Evolutionary conservation across 2,329 filamentous ascomycete species (phyloP), one percentile per base, ranked within the genome.

Genomic region (Cyclaneusma minus): DNA sequence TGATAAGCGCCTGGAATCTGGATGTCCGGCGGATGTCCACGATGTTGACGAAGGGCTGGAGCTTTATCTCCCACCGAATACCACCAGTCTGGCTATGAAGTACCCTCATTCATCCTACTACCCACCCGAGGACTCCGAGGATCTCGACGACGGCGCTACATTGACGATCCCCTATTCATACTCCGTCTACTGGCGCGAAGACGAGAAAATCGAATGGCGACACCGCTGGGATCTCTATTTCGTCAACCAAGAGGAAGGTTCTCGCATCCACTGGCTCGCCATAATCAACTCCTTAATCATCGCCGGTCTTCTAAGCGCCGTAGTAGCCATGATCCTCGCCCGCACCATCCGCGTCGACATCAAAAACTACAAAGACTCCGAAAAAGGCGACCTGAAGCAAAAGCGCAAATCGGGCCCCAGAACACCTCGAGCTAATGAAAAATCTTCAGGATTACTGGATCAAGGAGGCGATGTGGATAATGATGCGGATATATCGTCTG

Each of bases 201-300:
- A 91, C 34, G 67, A 75, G 21, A 68, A 64, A 12, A 59, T 91
- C 26, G 81, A 89, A 36, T 93, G 84, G 84, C 60, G 63, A 30
- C 81, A 75, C 39, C 68, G 83, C 29, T 93, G 84, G 83, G 80
- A 91, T 42, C 56, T 87, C 29, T 92, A 91, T 50, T 91, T 92
- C 53, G 79, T 78, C 32, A 84, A 87, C 48, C 80, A 89, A 45
- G 76, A 82, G 31, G 80, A 87, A 38, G 79, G 78, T 23, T 74
- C 69, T 14, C 73, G 71, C 45, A 81, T 87, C 13, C 83, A 92
- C 47, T 91, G 82, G 80, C 61, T 92, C 29, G 82, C 83, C 18
- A 87, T 92, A 35, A 52, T 89, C 49, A 92, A 91, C 54, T 89
- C 82, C 0, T 52, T 92, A 36, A 75, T 84, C 37, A 89, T 92